Evolutionary conservation across 805 yeast species (phyloP), one percentile per base, ranked within the genome.

Genomic region (Blastobotrys parvus): DNA sequence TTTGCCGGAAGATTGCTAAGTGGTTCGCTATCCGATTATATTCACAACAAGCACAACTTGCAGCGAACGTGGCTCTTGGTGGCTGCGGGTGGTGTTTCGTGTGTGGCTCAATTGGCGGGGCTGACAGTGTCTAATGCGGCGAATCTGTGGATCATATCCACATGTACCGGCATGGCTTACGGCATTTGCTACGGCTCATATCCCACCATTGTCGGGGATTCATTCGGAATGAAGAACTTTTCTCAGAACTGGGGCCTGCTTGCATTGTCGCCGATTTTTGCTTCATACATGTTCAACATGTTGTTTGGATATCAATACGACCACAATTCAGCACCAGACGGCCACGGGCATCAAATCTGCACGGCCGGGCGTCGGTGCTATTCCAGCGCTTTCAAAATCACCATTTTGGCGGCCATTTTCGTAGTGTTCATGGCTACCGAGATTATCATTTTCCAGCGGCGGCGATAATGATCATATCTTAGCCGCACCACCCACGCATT

Each of bases 141-240:
- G 2, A 43, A 50, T 19, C 59, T 84, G 51, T 69, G 79, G 61
- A 34, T 69, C 23, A 64, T 72, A 19, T 78, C 89, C 1, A 57
- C 72, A n/a, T 54, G 75, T 16, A 71, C 75, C 23, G 94, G 94
- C 0, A 64, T 79, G 30, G 81, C 80, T 32, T 84, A 84, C 61
- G 94, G 94, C 0, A 72, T 77, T 48, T 69, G 79, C 18, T 81
- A 81, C 62, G 82, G 89, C 39, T 69, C 81, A 6, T 72, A 75
- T 61, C 92, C 94, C 3, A 77, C 83, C n/a, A 74, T 84, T 17
- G 71, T 81, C n/a, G 74, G 86, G 15, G 90, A 84, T 50, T 61
- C 71, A 7, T 83, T 82, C 62, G 92, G 92, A 2, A 73, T 84
- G 65, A 66, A 66, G 15, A 68, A 73, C 41, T 81, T 82, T 53